A percentile compares a stretch with the other conserved stretches of the same genome.
These are phyloP conservation scores for Barnettozyma vustinii DNA, from an alignment of 805 yeast species.

Conservation along the genomic window DNA sequence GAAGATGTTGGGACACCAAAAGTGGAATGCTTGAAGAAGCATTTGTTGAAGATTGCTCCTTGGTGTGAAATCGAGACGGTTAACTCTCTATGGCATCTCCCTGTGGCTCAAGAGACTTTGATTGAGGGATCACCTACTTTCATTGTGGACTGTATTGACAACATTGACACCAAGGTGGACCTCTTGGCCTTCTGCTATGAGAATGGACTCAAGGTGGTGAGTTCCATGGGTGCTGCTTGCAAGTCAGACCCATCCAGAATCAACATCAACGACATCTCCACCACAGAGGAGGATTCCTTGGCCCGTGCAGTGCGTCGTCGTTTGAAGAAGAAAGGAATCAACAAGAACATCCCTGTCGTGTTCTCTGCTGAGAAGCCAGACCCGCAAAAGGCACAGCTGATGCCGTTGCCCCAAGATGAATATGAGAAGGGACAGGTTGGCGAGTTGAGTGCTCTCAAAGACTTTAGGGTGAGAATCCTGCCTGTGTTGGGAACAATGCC, in stretches of 20 bases:
- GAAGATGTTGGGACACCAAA: slow-evolving; percentile 90
- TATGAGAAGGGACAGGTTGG: slow-evolving; percentile 76
- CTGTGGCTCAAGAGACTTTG: slow-evolving; percentile 57
- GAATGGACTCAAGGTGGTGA: slow-evolving; percentile 59
- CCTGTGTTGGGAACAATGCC: slow-evolving; percentile 98
- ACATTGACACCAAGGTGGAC: slow-evolving; percentile 95
- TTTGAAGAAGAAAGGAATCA: slow-evolving; percentile 73
- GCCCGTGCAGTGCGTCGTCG: slow-evolving; percentile 84
- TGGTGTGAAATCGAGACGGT: slow-evolving; percentile 81
- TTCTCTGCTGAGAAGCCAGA: slow-evolving; percentile 96
- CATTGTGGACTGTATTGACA: slow-evolving; percentile 93
- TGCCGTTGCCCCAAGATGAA: slow-evolving; percentile 83
- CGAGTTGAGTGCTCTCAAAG: slow-evolving; percentile 79
- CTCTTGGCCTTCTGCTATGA: slow-evolving; percentile 67
- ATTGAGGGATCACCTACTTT: slow-evolving; percentile 59
- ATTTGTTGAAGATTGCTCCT: slow-evolving; percentile 76
- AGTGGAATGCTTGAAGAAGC: slow-evolving; percentile 72
- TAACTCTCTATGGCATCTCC: slow-evolving; percentile 71
- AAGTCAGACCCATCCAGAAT: slow-evolving; percentile 93
- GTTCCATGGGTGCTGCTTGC: slow-evolving; percentile 97
- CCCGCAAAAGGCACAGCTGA: slow-evolving; percentile 80
- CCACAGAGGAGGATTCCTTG: slow-evolving; percentile 90
- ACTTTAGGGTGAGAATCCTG: slow-evolving; percentile 88
- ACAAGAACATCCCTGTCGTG: slow-evolving; percentile 74
- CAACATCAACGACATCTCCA: slow-evolving; percentile 81